These are phyloP conservation scores for Neophaeococcomyces mojaviensis DNA, from an alignment of 2,329 filamentous ascomycete species.

Conservation along the genomic window DNA sequence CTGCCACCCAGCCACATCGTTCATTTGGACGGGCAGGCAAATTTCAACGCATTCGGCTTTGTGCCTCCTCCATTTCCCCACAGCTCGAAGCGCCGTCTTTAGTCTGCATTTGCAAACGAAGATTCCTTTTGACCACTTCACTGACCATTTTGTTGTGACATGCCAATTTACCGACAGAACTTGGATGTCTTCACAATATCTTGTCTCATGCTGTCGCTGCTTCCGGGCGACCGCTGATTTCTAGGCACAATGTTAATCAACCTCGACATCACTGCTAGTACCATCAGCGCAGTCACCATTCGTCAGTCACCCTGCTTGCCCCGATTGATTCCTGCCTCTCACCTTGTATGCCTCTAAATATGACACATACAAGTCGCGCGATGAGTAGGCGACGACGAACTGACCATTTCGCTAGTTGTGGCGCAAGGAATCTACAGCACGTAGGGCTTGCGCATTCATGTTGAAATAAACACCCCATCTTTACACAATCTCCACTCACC, in stretches of 20 bases:
- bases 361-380: background rate
- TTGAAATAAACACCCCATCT: background rate
- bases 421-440: background rate
- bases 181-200: constrained; percentile 7
- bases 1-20: too few relatives aligned
- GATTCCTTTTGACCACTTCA: background rate
- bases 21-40: too few relatives aligned
- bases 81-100: constrained; percentile 1
- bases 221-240: constrained; percentile 5
- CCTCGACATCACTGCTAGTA: background rate
- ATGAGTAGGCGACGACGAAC: background rate
- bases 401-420: constrained; percentile 2
- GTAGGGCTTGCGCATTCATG: constrained; percentile 4
- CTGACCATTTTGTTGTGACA: background rate
- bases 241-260: constrained; percentile 8
- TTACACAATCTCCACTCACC: constrained; percentile 3
- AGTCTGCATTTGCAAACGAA: background rate
- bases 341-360: too few relatives aligned
- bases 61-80: constrained; percentile 7
- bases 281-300: background rate
- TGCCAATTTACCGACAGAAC: background rate
- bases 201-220: constrained; percentile 7
- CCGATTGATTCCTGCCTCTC: too few relatives aligned
- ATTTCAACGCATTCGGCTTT: background rate
- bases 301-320: too few relatives aligned